phyloP scores from a whole-genome alignment of 192 early-diverging fungal species.

The Obelidium mucronatum region DNA sequence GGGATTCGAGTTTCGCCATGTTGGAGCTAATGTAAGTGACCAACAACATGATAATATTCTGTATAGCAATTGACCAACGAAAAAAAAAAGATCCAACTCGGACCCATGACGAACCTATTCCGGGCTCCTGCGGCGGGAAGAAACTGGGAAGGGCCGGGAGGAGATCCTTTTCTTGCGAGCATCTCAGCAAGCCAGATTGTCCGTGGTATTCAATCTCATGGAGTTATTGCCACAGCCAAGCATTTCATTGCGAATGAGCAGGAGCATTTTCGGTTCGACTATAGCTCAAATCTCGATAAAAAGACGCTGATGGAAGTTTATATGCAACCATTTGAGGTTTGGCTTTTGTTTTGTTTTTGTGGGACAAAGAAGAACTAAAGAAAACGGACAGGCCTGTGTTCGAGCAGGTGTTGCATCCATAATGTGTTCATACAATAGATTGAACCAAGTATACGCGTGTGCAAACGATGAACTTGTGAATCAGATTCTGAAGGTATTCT shows the following conservation, averaged over 20 bases:
- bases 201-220: constrained; percentile 33
- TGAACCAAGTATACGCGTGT: constrained; percentile 36
- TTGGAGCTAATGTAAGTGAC: not conserved
- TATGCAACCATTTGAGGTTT: constrained; percentile 62
- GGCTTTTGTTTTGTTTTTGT: constrained; percentile 16
- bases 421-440: constrained; percentile 42
- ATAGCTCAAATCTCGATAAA: constrained; percentile 50
- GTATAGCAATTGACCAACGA: not conserved
- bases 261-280: constrained; percentile 44
- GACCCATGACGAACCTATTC: constrained; percentile 45
- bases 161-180: constrained; percentile 37
- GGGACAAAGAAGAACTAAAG: no score
- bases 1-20: constrained; percentile 52
- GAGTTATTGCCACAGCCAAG: constrained; percentile 41
- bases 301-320: constrained; percentile 70
- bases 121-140: constrained; percentile 43
- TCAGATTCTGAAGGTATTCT: constrained; percentile 31
- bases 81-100: constrained; percentile 10
- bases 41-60: not conserved
- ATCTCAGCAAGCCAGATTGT: constrained; percentile 22
- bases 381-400: constrained; percentile 1
- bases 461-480: constrained; percentile 54
- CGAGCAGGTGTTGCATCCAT: constrained; percentile 37
- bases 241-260: constrained; percentile 57
- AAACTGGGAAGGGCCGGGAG: constrained; percentile 39